A percentile compares a stretch with the other conserved stretches of the same genome.
These are phyloP conservation scores for Verticillium alfalfae DNA, from an alignment of 2,329 filamentous ascomycete species.

Conservation along the genomic window DNA sequence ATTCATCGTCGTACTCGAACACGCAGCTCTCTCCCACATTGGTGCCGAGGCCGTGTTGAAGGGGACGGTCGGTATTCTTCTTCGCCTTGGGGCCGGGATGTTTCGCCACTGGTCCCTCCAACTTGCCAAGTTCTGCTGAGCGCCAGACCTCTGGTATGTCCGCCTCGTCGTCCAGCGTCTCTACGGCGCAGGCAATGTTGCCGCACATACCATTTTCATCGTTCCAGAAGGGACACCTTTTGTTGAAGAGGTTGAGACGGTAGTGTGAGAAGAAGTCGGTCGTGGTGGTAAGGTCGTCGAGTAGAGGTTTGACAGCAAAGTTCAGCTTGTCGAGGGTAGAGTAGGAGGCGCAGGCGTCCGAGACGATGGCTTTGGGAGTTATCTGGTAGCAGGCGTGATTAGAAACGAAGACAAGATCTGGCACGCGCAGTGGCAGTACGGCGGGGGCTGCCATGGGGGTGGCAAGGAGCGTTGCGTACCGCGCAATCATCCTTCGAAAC, in stretches of 20 bases:
- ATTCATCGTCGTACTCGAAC: constrained; percentile 95
- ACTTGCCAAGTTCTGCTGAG: constrained; percentile 82
- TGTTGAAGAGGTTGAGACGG: constrained; percentile 89
- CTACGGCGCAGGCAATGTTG: constrained; percentile 93
- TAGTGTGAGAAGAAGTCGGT: constrained; percentile 99
- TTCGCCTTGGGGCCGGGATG: constrained; percentile 72
- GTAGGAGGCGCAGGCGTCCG: constrained; percentile 92
- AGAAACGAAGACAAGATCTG: constrained; percentile 25
- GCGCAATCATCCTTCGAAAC: constrained; percentile 42
- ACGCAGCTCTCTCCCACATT: constrained; percentile 92
- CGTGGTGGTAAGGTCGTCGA: constrained; percentile 75
- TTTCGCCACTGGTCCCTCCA: constrained; percentile 84
- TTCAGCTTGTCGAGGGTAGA: constrained; percentile 84
- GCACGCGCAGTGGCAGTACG: background rate
- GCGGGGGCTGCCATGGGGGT: constrained; percentile 7
- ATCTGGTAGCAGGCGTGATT: constrained; percentile 54
- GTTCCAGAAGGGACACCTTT: constrained; percentile 92
- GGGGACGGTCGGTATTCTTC: constrained; percentile 65
- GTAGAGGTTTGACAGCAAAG: constrained; percentile 63
- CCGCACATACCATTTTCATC: constrained; percentile 92
- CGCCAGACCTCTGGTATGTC: constrained; percentile 92
- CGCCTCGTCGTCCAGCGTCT: constrained; percentile 90
- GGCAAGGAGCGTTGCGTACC: constrained; percentile 34
- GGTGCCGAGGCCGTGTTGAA: constrained; percentile 79
- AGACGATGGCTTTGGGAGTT: constrained; percentile 81